These are phyloP conservation scores for Marasmius oreades DNA, from an alignment of 1,284 basidiomycete species.

Conservation along the genomic window DNA sequence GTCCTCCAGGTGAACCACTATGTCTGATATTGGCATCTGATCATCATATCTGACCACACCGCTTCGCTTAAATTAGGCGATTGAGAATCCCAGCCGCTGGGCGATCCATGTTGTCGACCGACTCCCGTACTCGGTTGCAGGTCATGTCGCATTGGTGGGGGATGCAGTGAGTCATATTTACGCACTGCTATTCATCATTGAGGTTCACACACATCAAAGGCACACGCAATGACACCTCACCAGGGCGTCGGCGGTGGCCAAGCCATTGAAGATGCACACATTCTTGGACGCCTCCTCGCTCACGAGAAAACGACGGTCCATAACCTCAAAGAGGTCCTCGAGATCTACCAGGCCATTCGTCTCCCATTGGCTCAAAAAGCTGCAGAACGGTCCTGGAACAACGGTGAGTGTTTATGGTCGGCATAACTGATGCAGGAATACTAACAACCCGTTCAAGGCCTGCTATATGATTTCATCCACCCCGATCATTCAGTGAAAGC, in stretches of 20 bases:
- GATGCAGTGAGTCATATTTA: slow-evolving; percentile 33
- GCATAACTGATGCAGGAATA: not conserved
- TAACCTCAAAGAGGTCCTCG: slow-evolving; percentile 15
- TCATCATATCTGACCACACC: not conserved
- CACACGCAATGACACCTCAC: slow-evolving; percentile 35
- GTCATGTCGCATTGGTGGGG: slow-evolving; percentile 35
- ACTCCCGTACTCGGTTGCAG: slow-evolving; percentile 29
- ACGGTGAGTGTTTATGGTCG: not conserved
- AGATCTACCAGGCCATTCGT: slow-evolving; percentile 19
- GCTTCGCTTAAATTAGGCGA: too few relatives aligned
- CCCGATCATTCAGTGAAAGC: slow-evolving; percentile 14
- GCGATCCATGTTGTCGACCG: slow-evolving; percentile 37
- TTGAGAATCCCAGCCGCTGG: slow-evolving; percentile 36
- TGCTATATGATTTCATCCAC: slow-evolving; percentile 22
- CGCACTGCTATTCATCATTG: not conserved
- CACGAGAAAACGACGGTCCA: slow-evolving; percentile 13
- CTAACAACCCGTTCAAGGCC: slow-evolving; percentile 1
- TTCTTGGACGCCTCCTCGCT: slow-evolving; percentile 30
- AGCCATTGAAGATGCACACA: slow-evolving; percentile 33
- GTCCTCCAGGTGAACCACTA: slow-evolving; percentile 26
- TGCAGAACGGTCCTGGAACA: slow-evolving; percentile 12
- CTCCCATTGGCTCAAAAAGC: slow-evolving; percentile 14
- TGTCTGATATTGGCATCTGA: not conserved
- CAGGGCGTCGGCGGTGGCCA: slow-evolving; percentile 33
- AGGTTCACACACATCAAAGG: slow-evolving; percentile 16